Base-by-base conservation (phyloP, 257 asterid species). In the Ligustrum vulgare region DNA sequence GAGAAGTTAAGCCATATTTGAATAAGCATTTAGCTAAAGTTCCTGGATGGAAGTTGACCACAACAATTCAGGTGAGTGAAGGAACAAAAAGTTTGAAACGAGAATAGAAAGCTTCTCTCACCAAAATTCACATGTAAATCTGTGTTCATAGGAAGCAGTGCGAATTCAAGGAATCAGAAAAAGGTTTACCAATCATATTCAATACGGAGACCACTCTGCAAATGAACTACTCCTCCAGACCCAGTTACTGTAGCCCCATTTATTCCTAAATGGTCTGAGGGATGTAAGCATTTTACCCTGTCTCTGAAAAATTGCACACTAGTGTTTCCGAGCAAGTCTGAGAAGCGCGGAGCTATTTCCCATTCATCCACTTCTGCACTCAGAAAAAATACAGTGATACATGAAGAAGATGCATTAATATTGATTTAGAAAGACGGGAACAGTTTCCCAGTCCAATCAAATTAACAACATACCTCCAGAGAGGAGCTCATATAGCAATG, bases 341-440 rank as follows among this genome's bases (percentile, higher is more conserved):
- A 84, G 85, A 95, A 95, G 45, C 87, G 89, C 75, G 98, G 99
- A 85, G 99, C 99, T 80, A 95, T 90, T 83, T 95, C 99, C 99
- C 99, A 95, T 81, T 86, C 86, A 72, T 93, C 96, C 37, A 95
- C 97, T 91, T 95, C 98, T 94, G 96, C 86, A 86, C 37, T 73
- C 67, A 43, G 56, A 45, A 43, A 86, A 72, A 56, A 11, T 54
- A 71, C 47, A 20, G 32, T 16, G 69, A 72, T 15, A 12, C 36
- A 33, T 32, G 37, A 72, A 60, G 34, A 73, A 22, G 60, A 49
- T 35, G 72, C 75, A 71, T 54, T 13, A 32, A 20, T 69, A 51
- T 69, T 32, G 68, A 64, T 60, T 63, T 69, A 72, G 58, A 75
- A 73, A 60, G 60, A 71, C 5, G 78, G 73, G 25, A 63, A 75